Base-by-base conservation (phyloP, 768 basidiomycete genomes). In the Auriscalpium orientale region DNA sequence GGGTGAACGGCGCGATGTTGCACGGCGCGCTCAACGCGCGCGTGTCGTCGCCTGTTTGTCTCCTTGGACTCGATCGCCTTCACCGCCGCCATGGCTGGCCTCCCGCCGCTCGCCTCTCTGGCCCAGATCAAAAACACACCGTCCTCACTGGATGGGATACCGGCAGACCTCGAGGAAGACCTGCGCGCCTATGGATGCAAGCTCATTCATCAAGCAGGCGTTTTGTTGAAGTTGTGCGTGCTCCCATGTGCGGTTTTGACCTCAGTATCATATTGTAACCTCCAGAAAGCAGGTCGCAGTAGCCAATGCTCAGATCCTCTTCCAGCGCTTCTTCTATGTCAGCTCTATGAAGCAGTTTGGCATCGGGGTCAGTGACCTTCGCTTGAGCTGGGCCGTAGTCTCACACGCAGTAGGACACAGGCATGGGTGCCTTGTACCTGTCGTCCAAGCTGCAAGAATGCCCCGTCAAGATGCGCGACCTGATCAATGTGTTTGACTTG, bases 321-420 rank as follows among this genome's bases (percentile, higher is more conserved):
- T 95, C 68, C 97, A 99, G 60, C 78, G 95, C 36, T 99, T 99
- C 76, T 98, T 89, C 89, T 98, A 82, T 71, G 90, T 95, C 16
- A 86, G 87, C 4, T 95, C 93, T 8, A 84, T 99, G 85, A 89
- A 89, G 68, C 90, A 94, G 54, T 99, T 94, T 70, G 87, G 94
- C 21, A 86, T 98, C 56, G 89, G 86, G 62, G 95, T 97, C 65
- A 70, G 91, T 74, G 34, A 54, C 58, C 45, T 51, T 20, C 48
- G 46, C 2, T 37, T 8, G 15, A 16, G 11, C n/a, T 21, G 10
- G 16, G 18, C 22, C 43, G 7, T 16, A 16, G 11, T 51, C 53
- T 46, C 34, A 49, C 22, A 8, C 7, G 49, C 6, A 13, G 10
- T 36, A 94, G 91, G 91, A 95, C 67, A 77, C 91, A 48, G 87